Evolutionary conservation across 768 basidiomycete species (phyloP).

Genomic region (Holtermannia corniformis): DNA sequence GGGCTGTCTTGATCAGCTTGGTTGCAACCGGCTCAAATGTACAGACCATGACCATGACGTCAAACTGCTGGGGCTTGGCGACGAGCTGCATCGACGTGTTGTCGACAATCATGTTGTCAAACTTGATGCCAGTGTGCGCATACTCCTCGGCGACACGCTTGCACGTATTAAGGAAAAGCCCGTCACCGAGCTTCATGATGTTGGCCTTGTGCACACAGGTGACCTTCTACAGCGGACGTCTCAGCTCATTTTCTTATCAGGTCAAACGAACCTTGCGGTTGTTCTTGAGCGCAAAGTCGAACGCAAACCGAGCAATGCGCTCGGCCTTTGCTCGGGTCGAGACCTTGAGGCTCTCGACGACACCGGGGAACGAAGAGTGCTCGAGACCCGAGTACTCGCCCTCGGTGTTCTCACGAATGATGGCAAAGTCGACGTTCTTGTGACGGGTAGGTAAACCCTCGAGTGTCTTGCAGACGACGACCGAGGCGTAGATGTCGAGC

Average conservation of each 20-base stretch:
- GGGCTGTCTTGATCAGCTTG: conserved; percentile 5
- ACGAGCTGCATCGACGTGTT: conserved; percentile 99
- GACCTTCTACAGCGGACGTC: conserved; percentile 61
- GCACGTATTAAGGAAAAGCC: conserved; percentile 97
- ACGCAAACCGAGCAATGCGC: conserved; percentile 91
- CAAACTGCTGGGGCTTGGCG: conserved; percentile 88
- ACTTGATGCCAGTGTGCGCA: conserved; percentile 78
- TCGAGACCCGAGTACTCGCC: conserved; percentile 98
- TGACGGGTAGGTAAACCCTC: conserved; percentile 94
- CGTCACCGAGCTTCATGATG: conserved; percentile 99
- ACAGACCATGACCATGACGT: conserved; percentile 99
- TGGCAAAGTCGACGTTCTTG: conserved; percentile 92
- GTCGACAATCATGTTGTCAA: conserved; percentile 98
- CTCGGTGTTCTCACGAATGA: conserved; percentile 99
- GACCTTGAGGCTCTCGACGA: conserved; percentile 96
- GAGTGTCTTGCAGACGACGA: conserved; percentile 95
- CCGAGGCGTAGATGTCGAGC: conserved; percentile 97
- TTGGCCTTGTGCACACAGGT: conserved; percentile 99
- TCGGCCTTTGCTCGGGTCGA: conserved; percentile 92
- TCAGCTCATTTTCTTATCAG: neutral
- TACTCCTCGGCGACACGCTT: conserved; percentile 93
- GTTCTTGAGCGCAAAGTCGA: conserved; percentile 98
- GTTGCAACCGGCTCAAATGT: conserved; percentile 40
- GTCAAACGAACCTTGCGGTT: conserved; percentile 68
- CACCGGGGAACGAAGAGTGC: conserved; percentile 87